Percentiles rank a stretch among this genome's conserved stretches.
Conservation (phyloP, 441 rosid genomes). For the Sinapis alba region DNA sequence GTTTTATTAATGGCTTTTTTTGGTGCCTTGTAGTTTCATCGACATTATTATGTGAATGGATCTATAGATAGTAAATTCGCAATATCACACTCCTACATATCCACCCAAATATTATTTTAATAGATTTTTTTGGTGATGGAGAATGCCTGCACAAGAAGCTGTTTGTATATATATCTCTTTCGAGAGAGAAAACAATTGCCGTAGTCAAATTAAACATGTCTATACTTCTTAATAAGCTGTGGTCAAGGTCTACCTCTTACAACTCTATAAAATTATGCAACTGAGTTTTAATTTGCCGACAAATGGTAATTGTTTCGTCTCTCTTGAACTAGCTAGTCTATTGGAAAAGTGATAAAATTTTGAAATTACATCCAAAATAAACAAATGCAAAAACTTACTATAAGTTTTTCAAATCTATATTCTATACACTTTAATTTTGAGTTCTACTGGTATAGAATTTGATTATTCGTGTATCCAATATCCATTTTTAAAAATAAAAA, state of each 20-base stretch:
- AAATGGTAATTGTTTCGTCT: not conserved
- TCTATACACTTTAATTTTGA: not conserved
- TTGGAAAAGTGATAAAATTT: not conserved
- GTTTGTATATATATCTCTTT: not conserved
- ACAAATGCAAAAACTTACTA: not conserved
- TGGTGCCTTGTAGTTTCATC: slow-evolving; percentile 25
- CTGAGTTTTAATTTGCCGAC: not conserved
- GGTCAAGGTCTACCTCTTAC: not conserved
- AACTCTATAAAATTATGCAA: not conserved
- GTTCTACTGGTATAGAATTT: not conserved
- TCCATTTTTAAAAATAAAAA: too few relatives aligned
- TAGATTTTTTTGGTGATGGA: not conserved
- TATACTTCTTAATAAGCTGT: not conserved
- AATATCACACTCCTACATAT: not conserved
- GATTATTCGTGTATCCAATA: not conserved
- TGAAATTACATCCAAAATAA: not conserved
- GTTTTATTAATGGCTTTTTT: not conserved
- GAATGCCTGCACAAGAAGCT: not conserved
- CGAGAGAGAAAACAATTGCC: not conserved
- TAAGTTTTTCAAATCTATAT: not conserved
- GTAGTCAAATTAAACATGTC: slow-evolving; percentile 6
- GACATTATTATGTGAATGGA: slow-evolving; percentile 18
- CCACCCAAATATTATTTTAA: not conserved
- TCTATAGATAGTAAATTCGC: slow-evolving; percentile 16
- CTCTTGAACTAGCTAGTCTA: not conserved